These are phyloP conservation scores for Candida maltosa DNA, from an alignment of 805 yeast genomes.

Conservation along the genomic window DNA sequence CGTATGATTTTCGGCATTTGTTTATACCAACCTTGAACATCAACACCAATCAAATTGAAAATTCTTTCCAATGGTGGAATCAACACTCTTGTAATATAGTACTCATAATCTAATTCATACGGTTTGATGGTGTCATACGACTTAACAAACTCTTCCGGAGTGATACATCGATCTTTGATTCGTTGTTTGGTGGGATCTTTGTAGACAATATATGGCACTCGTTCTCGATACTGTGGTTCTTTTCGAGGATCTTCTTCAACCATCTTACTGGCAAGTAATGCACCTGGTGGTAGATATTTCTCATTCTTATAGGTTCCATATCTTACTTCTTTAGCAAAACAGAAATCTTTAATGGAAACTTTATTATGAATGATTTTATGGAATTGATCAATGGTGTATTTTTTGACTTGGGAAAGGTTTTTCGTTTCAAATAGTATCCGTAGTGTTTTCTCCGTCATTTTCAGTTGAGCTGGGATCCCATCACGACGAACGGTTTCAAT, in stretches of 20 bases:
- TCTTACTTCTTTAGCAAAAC: constrained; percentile 88
- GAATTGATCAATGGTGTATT: constrained; percentile 65
- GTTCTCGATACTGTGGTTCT: constrained; percentile 83
- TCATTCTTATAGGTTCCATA: constrained; percentile 79
- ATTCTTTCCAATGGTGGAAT: constrained; percentile 89
- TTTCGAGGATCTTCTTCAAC: constrained; percentile 64
- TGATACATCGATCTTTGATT: constrained; percentile 71
- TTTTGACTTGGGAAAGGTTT: constrained; percentile 69
- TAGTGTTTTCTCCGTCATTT: constrained; percentile 69
- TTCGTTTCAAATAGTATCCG: constrained; percentile 66
- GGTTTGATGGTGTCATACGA: constrained; percentile 25
- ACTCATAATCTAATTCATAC: constrained; percentile 69
- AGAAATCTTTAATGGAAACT: constrained; percentile 74
- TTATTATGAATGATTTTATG: constrained; percentile 58
- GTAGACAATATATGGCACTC: constrained; percentile 83
- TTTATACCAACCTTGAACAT: constrained; percentile 70
- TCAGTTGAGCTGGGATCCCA: constrained; percentile 90
- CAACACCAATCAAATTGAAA: constrained; percentile 79
- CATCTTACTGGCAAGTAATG: constrained; percentile 66
- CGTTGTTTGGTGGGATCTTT: constrained; percentile 52
- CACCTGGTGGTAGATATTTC: constrained; percentile 84
- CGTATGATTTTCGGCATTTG: constrained; percentile 50
- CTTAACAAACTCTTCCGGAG: constrained; percentile 71
- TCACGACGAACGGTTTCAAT: constrained; percentile 93
- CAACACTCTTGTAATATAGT: constrained; percentile 78